Percentiles rank a stretch among this genome's conserved stretches.
phyloP scores from a whole-genome alignment of 2,329 filamentous ascomycete genomes.

The Pseudopyrenochaeta lycopersici region DNA sequence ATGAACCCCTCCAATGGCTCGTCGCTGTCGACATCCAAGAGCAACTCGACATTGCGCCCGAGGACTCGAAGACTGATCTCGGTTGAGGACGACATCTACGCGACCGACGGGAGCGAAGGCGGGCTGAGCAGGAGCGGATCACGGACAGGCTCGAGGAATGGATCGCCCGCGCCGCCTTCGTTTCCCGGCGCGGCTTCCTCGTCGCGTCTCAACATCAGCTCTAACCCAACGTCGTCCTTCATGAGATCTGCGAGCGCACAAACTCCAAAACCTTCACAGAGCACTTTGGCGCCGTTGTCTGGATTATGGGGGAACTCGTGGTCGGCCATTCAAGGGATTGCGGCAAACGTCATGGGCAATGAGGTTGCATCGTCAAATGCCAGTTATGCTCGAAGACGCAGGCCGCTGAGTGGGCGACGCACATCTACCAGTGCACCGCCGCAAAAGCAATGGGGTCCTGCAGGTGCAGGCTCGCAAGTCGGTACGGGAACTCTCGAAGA shows the following conservation, averaged over 20 bases:
- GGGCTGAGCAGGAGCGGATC: constrained; percentile 52
- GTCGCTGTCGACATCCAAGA: constrained; percentile 48
- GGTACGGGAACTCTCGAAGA: constrained; percentile 58
- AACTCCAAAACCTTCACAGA: constrained; percentile 27
- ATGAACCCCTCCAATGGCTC: constrained; percentile 53
- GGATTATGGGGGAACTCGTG: constrained; percentile 59
- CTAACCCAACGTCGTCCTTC: constrained; percentile 37
- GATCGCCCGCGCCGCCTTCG: constrained; percentile 52
- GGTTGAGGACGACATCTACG: constrained; percentile 56
- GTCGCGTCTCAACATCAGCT: constrained; percentile 40
- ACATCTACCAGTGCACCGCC: constrained; percentile 48
- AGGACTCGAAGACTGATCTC: constrained; percentile 59
- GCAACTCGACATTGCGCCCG: constrained; percentile 57
- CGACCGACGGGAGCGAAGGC: constrained; percentile 41
- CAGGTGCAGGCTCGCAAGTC: constrained; percentile 48
- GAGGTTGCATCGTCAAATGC: constrained; percentile 38
- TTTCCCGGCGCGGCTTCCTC: constrained; percentile 36
- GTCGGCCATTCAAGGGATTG: constrained; percentile 59
- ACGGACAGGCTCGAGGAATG: constrained; percentile 35
- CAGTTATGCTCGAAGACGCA: constrained; percentile 33
- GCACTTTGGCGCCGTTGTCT: constrained; percentile 46
- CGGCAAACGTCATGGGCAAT: constrained; percentile 58
- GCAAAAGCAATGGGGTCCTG: constrained; percentile 60
- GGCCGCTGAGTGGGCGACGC: constrained; percentile 39
- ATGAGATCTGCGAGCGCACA: constrained; percentile 32